These are phyloP conservation scores for Emmonsiellopsis sp. DNA, from an alignment of 2,329 filamentous ascomycete genomes.

Conservation along the genomic window DNA sequence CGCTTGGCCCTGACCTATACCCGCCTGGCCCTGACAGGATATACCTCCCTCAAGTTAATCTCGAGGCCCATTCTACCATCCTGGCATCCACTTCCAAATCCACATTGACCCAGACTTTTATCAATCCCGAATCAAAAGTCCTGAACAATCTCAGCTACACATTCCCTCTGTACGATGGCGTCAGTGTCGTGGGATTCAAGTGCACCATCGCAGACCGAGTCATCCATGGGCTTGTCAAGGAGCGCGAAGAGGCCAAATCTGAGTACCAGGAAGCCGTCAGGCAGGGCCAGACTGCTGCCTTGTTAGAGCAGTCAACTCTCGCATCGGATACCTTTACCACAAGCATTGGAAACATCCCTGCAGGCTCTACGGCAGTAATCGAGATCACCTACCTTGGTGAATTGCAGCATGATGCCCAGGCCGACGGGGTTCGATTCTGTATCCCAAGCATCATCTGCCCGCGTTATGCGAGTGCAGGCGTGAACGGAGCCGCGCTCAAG, in stretches of 20 bases:
- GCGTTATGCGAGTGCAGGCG: slow-evolving; percentile 45
- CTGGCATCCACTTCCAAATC: slow-evolving; percentile 45
- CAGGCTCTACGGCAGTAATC: slow-evolving; percentile 46
- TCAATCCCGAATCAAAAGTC: slow-evolving; percentile 42
- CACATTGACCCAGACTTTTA: slow-evolving; percentile 50
- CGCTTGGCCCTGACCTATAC: not conserved
- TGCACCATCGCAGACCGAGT: slow-evolving; percentile 51
- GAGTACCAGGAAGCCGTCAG: slow-evolving; percentile 51
- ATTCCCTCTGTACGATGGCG: slow-evolving; percentile 64
- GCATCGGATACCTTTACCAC: slow-evolving; percentile 60
- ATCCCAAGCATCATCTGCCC: slow-evolving; percentile 60
- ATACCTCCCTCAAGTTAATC: slow-evolving; percentile 51
- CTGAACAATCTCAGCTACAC: slow-evolving; percentile 53
- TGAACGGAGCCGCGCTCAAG: slow-evolving; percentile 1
- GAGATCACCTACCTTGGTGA: slow-evolving; percentile 60
- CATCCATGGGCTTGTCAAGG: slow-evolving; percentile 55
- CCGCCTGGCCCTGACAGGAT: slow-evolving; percentile 12
- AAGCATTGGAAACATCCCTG: slow-evolving; percentile 57
- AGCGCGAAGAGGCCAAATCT: slow-evolving; percentile 51
- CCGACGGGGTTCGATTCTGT: slow-evolving; percentile 59
- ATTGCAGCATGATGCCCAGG: slow-evolving; percentile 60
- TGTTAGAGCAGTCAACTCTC: slow-evolving; percentile 53
- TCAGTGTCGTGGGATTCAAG: slow-evolving; percentile 58
- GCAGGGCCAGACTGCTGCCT: slow-evolving; percentile 51
- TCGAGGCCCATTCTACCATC: slow-evolving; percentile 53